Base-by-base conservation (phyloP, 176 grass and related monocot species). In the Themeda triandra region DNA sequence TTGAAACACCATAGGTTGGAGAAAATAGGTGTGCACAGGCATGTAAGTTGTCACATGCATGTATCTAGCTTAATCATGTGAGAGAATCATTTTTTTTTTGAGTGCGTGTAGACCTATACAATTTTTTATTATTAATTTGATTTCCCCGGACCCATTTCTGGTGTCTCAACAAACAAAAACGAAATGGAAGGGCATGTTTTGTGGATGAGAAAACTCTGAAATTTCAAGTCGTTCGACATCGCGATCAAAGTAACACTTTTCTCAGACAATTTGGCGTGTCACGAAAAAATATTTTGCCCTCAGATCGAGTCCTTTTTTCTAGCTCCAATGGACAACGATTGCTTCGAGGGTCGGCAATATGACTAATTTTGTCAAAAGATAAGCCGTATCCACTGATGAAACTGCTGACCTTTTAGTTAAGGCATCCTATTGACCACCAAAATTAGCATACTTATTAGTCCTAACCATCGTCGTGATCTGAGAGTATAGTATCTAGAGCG, bases 271-370 rank as follows among this genome's bases (percentile, higher is more conserved):
- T 59, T 24, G 56, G 4, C 23, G 3, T 59, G 23, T 59, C 56
- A 59, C 56, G 53, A 10, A n/a, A 58, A n/a, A 58, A 58, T 58
- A 56, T 23, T 56, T 58, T 58, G 23, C 23, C 3, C 10, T 60
- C n/a, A 60, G 23, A 25, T 25, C 58, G 0, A 10, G n/a, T 51
- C 35, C 3, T 31, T 69, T 67, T 79, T 42, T 23, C 4, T 7
- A 65, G 8, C 35, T 45, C 88, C 79, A 90, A 77, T 90, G 74
- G 35, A n/a, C 2, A 27, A 4, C 23, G 17, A 78, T 86, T 86
- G 42, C 79, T 90, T 90, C 73, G 29, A 41, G 1, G 72, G 6
- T 36, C 37, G 35, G 73, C 33, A 86, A 78, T 12, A 73, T 12
- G 32, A 27, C 33, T 23, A 21, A n/a, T 54, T 80, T 64, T 42